phyloP scores from a whole-genome alignment of 805 yeast genomes.

The Candida glaebosa region DNA sequence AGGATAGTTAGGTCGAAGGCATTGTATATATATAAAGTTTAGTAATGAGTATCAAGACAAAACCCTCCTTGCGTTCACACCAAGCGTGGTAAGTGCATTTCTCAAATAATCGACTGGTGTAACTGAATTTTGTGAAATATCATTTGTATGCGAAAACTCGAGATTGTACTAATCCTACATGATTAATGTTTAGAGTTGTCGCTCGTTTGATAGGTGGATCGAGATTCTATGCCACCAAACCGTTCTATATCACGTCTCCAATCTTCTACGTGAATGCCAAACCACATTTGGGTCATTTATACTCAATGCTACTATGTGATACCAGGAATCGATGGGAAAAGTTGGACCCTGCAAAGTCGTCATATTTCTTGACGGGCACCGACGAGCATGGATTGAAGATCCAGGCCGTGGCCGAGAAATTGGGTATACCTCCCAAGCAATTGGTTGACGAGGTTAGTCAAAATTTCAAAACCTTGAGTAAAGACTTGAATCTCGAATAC shows the following conservation, averaged over 20 bases:
- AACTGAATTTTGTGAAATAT: too few species aligned
- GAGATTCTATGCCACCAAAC: conserved; percentile 12
- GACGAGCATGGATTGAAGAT: conserved; percentile 97
- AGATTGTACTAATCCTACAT: too few species aligned
- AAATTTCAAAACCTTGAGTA: conserved; percentile 64
- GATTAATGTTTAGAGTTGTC: conserved; percentile 1
- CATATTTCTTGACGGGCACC: conserved; percentile 81
- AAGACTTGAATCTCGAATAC: conserved; percentile 51
- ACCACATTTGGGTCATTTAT: conserved; percentile 93
- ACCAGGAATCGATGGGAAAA: conserved; percentile 70
- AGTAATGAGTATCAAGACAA: too few species aligned
- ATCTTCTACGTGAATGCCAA: conserved; percentile 93
- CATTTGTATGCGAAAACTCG: too few species aligned
- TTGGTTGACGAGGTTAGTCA: conserved; percentile 71
- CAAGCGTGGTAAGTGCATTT: too few species aligned
- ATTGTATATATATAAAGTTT: too few species aligned
- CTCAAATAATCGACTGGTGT: too few species aligned
- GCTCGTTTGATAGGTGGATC: neutral
- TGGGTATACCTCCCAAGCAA: conserved; percentile 47
- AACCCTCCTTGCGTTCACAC: too few species aligned
- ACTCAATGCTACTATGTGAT: conserved; percentile 84
- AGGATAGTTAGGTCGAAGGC: conserved; percentile 12
- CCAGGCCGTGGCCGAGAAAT: conserved; percentile 71
- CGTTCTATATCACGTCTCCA: conserved; percentile 75
- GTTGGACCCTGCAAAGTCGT: conserved; percentile 27